Percentiles rank a stretch among this genome's conserved stretches.
These are phyloP conservation scores for Tylopilus felleus DNA, from an alignment of 768 basidiomycete species.

Conservation along the genomic window DNA sequence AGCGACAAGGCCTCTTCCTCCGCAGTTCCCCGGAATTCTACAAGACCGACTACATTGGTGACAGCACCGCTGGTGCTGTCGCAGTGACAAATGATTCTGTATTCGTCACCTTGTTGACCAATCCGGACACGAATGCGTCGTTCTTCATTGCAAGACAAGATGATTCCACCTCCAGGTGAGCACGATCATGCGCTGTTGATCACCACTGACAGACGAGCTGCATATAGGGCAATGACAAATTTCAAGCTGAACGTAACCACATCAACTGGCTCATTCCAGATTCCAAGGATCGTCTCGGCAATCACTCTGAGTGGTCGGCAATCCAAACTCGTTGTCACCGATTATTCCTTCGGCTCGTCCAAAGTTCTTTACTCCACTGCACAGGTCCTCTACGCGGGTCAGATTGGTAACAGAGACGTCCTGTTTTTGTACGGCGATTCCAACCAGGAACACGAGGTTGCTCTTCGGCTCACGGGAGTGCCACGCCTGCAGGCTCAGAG, in stretches of 20 bases:
- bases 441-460: slow-evolving; percentile 52
- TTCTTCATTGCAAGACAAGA: slow-evolving; percentile 72
- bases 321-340: slow-evolving; percentile 69
- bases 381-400: slow-evolving; percentile 63
- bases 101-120: slow-evolving; percentile 61
- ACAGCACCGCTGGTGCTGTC: slow-evolving; percentile 50
- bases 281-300: slow-evolving; percentile 51
- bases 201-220: background rate
- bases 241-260: slow-evolving; percentile 65
- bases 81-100: slow-evolving; percentile 42
- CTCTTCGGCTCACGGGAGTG: slow-evolving; percentile 47
- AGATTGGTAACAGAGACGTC: slow-evolving; percentile 58
- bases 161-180: slow-evolving; percentile 65
- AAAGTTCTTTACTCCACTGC: slow-evolving; percentile 69
- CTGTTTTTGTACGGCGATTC: slow-evolving; percentile 60
- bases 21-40: slow-evolving; percentile 76
- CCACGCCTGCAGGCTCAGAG: slow-evolving; percentile 34
- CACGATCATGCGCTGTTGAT: background rate
- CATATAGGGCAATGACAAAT: slow-evolving; percentile 29
- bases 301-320: slow-evolving; percentile 68
- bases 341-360: slow-evolving; percentile 69
- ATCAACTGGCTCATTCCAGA: slow-evolving; percentile 44
- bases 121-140: slow-evolving; percentile 60
- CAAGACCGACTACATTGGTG: slow-evolving; percentile 73
- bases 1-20: slow-evolving; percentile 73